Base-by-base conservation (phyloP, 2,329 filamentous ascomycete species). In the Microdochium nivale region DNA sequence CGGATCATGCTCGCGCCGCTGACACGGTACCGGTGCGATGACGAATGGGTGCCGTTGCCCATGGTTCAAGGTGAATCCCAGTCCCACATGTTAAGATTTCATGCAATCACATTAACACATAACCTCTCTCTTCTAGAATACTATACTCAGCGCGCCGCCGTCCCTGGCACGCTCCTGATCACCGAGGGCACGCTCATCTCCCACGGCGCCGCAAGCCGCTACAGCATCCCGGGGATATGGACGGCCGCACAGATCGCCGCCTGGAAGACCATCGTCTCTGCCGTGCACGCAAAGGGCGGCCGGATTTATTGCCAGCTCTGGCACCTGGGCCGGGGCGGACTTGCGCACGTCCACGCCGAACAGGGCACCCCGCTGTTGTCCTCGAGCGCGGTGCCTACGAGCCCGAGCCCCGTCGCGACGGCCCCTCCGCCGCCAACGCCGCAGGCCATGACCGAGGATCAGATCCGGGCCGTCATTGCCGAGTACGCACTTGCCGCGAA, bases 301-400 rank as follows among this genome's bases (percentile, higher is more conserved):
- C 80, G 73, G 58, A 81, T 87, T 54, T 87, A 75, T 65, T 68
- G 76, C 25, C 85, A 88, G 61, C 69, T 89, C 0, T 87, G 83
- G 81, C 77, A 78, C 1, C 67, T 82, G 0, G 84, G 85, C 8
- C 76, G 85, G 1, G 72, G 74, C 1, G 76, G 76, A 2, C 63
- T 66, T 9, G 53, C 54, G 0, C 54, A 58, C 25, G 51, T 59
- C 3, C 56, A 59, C n/a, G 49, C 53, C 5, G 77, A 60, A 70
- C 75, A 48, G 71, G 79, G 54, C 70, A 67, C 58, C 68, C 76
- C 52, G 70, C 76, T 66, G 75, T 78, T 56, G 68, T 80, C 53
- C 56, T 57, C 63, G 13, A 68, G 64, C 51, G 60, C 64, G 58
- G 71, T 49, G 63, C 46, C 46, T 8, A 19, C 14, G 10, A 25